These are phyloP conservation scores for Nicotiana tabacum DNA, from an alignment of 257 asterid species.

Conservation along the genomic window DNA sequence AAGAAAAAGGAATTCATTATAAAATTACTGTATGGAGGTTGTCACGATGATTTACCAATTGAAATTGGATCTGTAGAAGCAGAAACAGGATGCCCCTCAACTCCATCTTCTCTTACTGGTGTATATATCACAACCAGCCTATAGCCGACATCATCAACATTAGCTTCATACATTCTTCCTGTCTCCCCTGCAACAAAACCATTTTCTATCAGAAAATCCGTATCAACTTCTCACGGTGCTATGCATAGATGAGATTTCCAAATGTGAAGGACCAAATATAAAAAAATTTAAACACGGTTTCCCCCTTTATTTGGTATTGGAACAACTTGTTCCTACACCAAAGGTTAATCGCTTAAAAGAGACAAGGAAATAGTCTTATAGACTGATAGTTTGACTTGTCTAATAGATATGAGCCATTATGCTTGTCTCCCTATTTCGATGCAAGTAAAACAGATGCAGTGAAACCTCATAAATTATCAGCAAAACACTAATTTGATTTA, in stretches of 20 bases:
- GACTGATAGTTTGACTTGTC: background rate
- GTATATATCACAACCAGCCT: conserved; percentile 85
- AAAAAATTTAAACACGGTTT: background rate
- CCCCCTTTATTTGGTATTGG: background rate
- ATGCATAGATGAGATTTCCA: background rate
- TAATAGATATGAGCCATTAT: background rate
- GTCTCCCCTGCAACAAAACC: conserved; percentile 72
- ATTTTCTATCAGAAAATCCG: background rate
- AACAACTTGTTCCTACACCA: background rate
- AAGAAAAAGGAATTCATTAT: background rate
- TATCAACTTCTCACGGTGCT: background rate
- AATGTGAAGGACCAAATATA: background rate
- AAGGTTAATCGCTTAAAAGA: background rate
- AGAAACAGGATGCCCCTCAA: conserved; percentile 88
- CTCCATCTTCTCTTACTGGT: conserved; percentile 92
- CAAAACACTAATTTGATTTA: background rate
- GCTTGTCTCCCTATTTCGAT: background rate
- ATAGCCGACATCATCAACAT: conserved; percentile 97
- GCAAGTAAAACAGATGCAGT: background rate
- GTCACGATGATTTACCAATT: conserved; percentile 49
- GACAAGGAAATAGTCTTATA: background rate
- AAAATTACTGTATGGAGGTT: background rate
- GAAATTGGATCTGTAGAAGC: conserved; percentile 91
- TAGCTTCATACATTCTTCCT: conserved; percentile 97
- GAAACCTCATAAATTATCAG: background rate